Base-by-base conservation (phyloP, 495 filamentous ascomycete species). In the Hypoxylon fragiforme region DNA sequence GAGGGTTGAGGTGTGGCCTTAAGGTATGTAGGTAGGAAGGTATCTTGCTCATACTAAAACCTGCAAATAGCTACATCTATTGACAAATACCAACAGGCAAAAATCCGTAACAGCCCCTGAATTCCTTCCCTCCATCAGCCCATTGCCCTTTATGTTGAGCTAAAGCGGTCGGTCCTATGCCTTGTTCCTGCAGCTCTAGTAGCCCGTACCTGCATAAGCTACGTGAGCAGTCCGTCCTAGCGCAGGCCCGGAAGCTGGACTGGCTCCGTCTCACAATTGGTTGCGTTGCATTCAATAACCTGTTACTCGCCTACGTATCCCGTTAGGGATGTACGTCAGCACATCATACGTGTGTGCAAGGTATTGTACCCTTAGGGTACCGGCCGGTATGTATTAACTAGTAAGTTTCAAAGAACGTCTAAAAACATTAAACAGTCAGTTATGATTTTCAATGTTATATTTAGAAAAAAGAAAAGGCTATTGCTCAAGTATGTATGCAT, bases 141-240 rank as follows among this genome's bases (percentile, higher is more conserved):
- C 36, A 50, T 41, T 11, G 36, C 21, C 24, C 35, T 22, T 62
- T 43, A 38, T 62, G 48, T 53, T 44, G 6, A 4, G 24, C 24
- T 28, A 28, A 28, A 32, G 51, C 34, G 43, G 53, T 45, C 53
- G 39, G 20, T 20, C n/a, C 19, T 22, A n/a, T 20, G 53, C 47
- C 44, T 30, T 52, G 59, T 62, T 57, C 59, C 59, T 62, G 59
- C 59, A 62, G 59, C 48, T 50, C 31, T 45, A 26, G 38, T 32
- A 28, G 31, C 24, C 9, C 20, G 59, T 57, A 62, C 59, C 59
- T 62, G 59, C 59, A 62, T 62, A 34, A n/a, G 53, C 53, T 62
- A 57, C 40, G 53, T 56, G 44, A 62, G 43, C 47, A 37, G 57
- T 50, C 34, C 41, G 57, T 36, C 39, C 40, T 55, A 30, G 45